Base-by-base conservation (phyloP, 2,329 filamentous ascomycete species). In the Rhynchosporium agropyri region DNA sequence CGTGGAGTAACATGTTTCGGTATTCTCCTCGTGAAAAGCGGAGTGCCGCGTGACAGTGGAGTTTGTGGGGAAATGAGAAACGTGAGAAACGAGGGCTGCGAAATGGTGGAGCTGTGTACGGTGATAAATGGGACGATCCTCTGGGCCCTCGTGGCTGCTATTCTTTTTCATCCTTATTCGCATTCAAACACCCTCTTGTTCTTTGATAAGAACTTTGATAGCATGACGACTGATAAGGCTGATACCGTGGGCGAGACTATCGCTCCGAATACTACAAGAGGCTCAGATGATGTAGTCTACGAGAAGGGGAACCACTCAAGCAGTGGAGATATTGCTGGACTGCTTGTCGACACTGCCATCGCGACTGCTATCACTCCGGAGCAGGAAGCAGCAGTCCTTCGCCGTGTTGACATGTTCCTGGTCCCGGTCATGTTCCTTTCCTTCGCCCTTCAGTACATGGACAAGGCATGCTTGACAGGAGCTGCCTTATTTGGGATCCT, bases 391-490 rank as follows among this genome's bases (percentile, higher is more conserved):
- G 60, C 43, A 13, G 36, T 33, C 38, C 60, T 61, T 31, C 60
- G 50, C 33, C 50, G 60, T 8, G 45, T 61, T 36, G 77, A 79
- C 65, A 58, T 75, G n/a, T 72, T 74, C 15, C 71, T 79, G 10
- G 72, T 79, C 9, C 77, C 77, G 0, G 69, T 77, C 15, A 71
- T 78, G 20, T 76, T 75, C 70, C 71, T 74, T 68, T 73, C 64
- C 51, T 65, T 70, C 48, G 63, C 62, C 38, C 42, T 69, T 9
- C 64, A 65, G 20, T 48, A 59, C 26, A 20, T 67, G 15, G 63
- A 63, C 54, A 69, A 69, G 31, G 64, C 70, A n/a, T 64, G 67
- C 20, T 65, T 69, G 56, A 54, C 56, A 15, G 29, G 36, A 42
- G 58, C 58, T n/a, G 58, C 50, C 8, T 28, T 61, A 4, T 63